phyloP scores from a whole-genome alignment of 2,329 filamentous ascomycete species.

The Apiospora hydei region DNA sequence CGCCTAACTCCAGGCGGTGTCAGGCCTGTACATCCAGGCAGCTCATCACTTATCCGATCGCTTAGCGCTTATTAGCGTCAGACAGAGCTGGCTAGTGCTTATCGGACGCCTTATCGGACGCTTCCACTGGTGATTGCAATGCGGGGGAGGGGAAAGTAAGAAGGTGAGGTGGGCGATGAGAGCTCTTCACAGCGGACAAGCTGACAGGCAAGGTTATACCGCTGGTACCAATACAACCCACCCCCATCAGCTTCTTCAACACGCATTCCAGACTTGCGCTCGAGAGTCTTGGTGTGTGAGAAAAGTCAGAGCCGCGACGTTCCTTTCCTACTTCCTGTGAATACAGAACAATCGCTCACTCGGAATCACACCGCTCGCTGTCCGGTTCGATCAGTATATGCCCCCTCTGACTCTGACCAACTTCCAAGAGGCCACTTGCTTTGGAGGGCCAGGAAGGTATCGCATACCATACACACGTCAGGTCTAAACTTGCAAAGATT shows the following conservation, averaged over 20 bases:
- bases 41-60: slow-evolving; percentile 7
- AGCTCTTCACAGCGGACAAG: slow-evolving; percentile 12
- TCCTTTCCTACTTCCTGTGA: background rate
- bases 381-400: background rate
- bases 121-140: background rate
- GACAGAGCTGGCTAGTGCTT: slow-evolving; percentile 12
- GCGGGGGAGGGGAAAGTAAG: slow-evolving; percentile 14
- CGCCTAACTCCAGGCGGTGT: slow-evolving; percentile 9
- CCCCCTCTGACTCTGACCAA: background rate
- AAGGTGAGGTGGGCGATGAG: background rate
- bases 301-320: background rate
- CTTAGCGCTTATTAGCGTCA: slow-evolving; percentile 15
- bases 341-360: background rate
- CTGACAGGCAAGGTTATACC: slow-evolving; percentile 13
- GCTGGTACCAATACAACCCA: slow-evolving; percentile 7
- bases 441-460: background rate
- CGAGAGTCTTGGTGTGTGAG: background rate
- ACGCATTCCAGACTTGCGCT: background rate
- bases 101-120: slow-evolving; percentile 4
- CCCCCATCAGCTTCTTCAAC: background rate
- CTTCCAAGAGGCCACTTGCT: background rate
- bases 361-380: slow-evolving; percentile 7
- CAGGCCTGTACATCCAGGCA: background rate
- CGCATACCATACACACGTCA: background rate
- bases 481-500: background rate